These are phyloP conservation scores for Macrocybe gigantea DNA, from an alignment of 768 basidiomycete genomes.

Conservation along the genomic window DNA sequence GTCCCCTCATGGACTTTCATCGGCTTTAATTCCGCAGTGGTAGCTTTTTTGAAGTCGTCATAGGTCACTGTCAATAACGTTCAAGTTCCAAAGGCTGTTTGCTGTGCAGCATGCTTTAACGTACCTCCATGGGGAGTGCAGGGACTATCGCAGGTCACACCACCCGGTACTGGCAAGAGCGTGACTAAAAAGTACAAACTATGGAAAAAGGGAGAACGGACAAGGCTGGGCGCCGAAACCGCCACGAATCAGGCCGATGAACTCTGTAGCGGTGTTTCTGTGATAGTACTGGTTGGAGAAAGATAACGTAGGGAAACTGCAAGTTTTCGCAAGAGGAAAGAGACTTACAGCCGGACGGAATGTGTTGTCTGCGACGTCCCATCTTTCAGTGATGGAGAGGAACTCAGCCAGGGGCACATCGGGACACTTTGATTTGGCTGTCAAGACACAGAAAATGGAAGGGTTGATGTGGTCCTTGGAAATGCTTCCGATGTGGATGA, in stretches of 20 bases:
- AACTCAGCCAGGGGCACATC: slow-evolving; percentile 57
- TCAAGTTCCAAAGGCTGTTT: neutral
- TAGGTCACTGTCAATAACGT: slow-evolving; percentile 39
- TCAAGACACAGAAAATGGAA: slow-evolving; percentile 63
- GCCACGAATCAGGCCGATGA: slow-evolving; percentile 60
- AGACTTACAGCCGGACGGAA: slow-evolving; percentile 52
- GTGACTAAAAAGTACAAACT: neutral
- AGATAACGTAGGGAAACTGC: neutral
- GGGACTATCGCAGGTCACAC: slow-evolving; percentile 55
- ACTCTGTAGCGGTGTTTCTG: slow-evolving; percentile 55
- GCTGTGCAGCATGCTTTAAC: slow-evolving; percentile 2
- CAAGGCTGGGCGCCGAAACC: slow-evolving; percentile 59
- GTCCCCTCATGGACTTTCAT: slow-evolving; percentile 47
- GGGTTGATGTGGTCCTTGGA: slow-evolving; percentile 68
- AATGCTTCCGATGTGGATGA: slow-evolving; percentile 59
- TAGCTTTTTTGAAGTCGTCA: slow-evolving; percentile 53
- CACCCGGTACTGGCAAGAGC: slow-evolving; percentile 18
- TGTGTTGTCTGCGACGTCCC: slow-evolving; percentile 55
- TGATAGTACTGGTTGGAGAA: slow-evolving; percentile 46
- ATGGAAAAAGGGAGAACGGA: slow-evolving; percentile 4
- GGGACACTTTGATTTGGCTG: slow-evolving; percentile 54
- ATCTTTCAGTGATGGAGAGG: slow-evolving; percentile 57
- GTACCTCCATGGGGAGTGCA: slow-evolving; percentile 61
- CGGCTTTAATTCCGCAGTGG: slow-evolving; percentile 45
- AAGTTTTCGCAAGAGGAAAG: neutral